Evolutionary conservation across 768 basidiomycete species (phyloP), one percentile per base, ranked within the genome.

Genomic region (Albatrellus ellisii): DNA sequence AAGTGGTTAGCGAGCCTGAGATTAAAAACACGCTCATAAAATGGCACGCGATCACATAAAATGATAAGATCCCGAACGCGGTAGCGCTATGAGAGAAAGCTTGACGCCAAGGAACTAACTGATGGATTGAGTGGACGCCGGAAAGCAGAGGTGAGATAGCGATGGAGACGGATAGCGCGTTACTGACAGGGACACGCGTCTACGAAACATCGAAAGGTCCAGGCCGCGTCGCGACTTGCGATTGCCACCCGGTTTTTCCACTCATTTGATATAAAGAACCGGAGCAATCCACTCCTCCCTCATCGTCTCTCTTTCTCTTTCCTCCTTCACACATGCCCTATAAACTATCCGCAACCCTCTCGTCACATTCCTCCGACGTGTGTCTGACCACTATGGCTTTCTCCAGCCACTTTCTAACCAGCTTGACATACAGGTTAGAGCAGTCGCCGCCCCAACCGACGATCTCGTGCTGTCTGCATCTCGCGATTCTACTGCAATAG

Each of bases 401-500:
- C 41, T 5, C 26, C 33, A 41, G 42, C 36, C 56, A 52, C 48
- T 55, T 47, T 47, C 42, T 47, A 36, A 18, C 49, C 46, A 52
- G 52, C 27, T 56, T n/a, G n/a, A n/a, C n/a, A n/a, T n/a, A 22
- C 39, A 94, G 88, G 90, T 94, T 50, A 81, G 89, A 55, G 82
- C 77, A 26, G 66, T 97, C 47, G 73, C 64, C 41, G 77, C 86
- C 33, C 86, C 89, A 26, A 75, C 75, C 22, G 66, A 85, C 59
- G 66, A 77, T 51, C 69, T 89, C 48, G 65, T 97, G 49, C 69
- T 98, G 47, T 95, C 91, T 17, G 85, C 83, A 46, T 95, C 92
- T 35, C 77, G 92, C 56, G 92, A 97, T 69, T 68, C 84, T 12
- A 87, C 89, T 31, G 85, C 89, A 50, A 87, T 92, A 57, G 68